Base-by-base conservation (phyloP, 1,284 basidiomycete genomes). In the Volvariella surrecta region DNA sequence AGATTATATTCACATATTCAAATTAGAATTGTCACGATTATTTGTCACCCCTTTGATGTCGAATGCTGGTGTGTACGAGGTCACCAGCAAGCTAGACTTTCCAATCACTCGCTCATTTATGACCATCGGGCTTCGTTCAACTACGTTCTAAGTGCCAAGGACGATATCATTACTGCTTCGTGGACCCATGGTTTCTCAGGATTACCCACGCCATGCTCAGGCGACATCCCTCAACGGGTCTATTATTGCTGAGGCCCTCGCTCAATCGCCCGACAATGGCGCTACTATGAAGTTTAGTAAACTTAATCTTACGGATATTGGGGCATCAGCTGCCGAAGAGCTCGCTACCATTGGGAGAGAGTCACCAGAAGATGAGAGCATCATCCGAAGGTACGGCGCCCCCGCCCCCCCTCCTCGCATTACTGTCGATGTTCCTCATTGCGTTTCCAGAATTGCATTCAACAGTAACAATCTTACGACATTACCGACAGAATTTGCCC, bases 391-490 rank as follows among this genome's bases (percentile, higher is more conserved):
- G 89, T 87, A 52, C 50, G 75, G 58, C 37, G 48, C 39, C 21
- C 19, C 28, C 39, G 31, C 28, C 43, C 19, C 13, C 30, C 31
- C 42, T 32, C 44, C 6, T 11, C 11, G 24, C 24, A 11, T 28
- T 35, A 17, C 30, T 31, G 10, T 43, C 18, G 15, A 28, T 31
- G 45, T 17, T 39, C 32, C 34, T 42, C 31, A 37, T 37, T 42
- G 43, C 44, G 40, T 11, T 40, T 40, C 11, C 47, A 93, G 91
- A 53, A 79, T 99, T 45, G 86, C 96, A 2, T 70, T 99, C 18
- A 83, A 85, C 16, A 79, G 89, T 61, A 99, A 99, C 60, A 75
- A 79, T 37, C 71, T 99, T 32, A 72, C 81, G 28, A 81, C 79
- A 0, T 74, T 99, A 40, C 91, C 92, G 13, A 73, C 74, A 50